Conservation (phyloP, 2,329 filamentous ascomycete species). For the Massarina eburnea region DNA sequence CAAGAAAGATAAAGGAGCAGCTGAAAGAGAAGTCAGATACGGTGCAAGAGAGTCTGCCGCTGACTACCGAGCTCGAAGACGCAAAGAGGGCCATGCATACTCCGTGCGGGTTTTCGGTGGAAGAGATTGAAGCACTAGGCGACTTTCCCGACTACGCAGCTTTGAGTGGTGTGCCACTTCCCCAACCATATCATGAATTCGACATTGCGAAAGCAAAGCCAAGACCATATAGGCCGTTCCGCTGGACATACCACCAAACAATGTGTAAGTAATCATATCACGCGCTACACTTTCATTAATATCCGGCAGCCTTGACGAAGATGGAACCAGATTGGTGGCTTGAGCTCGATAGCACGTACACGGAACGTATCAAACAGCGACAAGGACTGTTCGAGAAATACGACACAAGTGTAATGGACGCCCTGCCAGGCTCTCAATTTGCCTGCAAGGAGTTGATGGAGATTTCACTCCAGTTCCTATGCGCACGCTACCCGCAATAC, state of each 20-base stretch:
- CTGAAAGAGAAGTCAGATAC: slow-evolving; percentile 22
- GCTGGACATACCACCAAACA: slow-evolving; percentile 86
- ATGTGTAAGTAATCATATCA: slow-evolving; percentile 67
- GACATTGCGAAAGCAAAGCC: slow-evolving; percentile 68
- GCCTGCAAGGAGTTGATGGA: slow-evolving; percentile 88
- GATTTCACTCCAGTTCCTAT: slow-evolving; percentile 79
- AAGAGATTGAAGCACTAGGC: slow-evolving; percentile 69
- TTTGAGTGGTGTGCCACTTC: slow-evolving; percentile 73
- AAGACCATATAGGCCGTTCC: slow-evolving; percentile 76
- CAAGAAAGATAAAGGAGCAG: slow-evolving; percentile 26
- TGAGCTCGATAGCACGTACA: slow-evolving; percentile 78
- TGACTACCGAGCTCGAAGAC: slow-evolving; percentile 29
- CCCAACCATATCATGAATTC: slow-evolving; percentile 64
- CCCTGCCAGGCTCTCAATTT: slow-evolving; percentile 73
- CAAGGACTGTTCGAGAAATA: slow-evolving; percentile 65
- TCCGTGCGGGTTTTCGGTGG: slow-evolving; percentile 69
- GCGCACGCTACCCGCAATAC: slow-evolving; percentile 72
- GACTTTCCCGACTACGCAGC: slow-evolving; percentile 78
- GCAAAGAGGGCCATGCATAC: slow-evolving; percentile 50
- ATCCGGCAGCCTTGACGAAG: slow-evolving; percentile 67
- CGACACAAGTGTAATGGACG: slow-evolving; percentile 65
- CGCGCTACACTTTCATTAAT: slow-evolving; percentile 6
- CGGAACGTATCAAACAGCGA: slow-evolving; percentile 67
- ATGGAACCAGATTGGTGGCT: slow-evolving; percentile 85
- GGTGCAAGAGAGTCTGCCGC: slow-evolving; percentile 23